Evolutionary conservation across 345 rosid genomes (phyloP), one percentile per base, ranked within the genome.

Genomic region (Adansonia digitata): DNA sequence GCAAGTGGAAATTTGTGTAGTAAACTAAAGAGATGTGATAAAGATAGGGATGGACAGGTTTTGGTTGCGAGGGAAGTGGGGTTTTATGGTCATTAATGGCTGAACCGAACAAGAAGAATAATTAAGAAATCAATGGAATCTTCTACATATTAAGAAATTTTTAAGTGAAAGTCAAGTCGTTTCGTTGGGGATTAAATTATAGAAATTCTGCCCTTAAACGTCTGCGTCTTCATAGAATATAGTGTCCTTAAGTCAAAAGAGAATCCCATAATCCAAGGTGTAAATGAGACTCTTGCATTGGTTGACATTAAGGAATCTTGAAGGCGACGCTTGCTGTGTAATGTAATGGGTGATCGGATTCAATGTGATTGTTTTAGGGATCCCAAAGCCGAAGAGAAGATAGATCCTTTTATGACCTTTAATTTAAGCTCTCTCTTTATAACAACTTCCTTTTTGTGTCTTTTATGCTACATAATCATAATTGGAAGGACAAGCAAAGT

Each of bases 301-400:
- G 61, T 61, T 22, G 57, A 80, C 81, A 74, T 70, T 81, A 77
- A 85, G 83, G 88, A 74, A 84, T 81, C 90, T 86, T 85, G 88
- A 85, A 87, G 88, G 84, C 79, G 86, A 87, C 86, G 86, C 86
- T 83, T 83, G 81, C 74, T 12, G 42, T 57, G 37, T n/a, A n/a
- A 27, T 35, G 63, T n/a, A 57, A 65, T 53, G 53, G 77, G 65
- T 51, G 64, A 34, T 53, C 34, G 75, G 56, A 40, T 76, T 84
- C 87, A 85, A 77, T 84, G 84, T 82, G 85, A 53, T 55, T 39
- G 60, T 37, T 72, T 77, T 57, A 72, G 53, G 81, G 78, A 81
- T n/a, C n/a, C n/a, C n/a, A n/a, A n/a, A n/a, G n/a, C n/a, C n/a
- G n/a, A n/a, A n/a, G n/a, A n/a, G n/a, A n/a, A n/a, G n/a, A n/a